A percentile compares a stretch with the other conserved stretches of the same genome.
These are phyloP conservation scores for Penicillium samsonianum DNA, from an alignment of 495 filamentous ascomycete genomes.

Conservation along the genomic window DNA sequence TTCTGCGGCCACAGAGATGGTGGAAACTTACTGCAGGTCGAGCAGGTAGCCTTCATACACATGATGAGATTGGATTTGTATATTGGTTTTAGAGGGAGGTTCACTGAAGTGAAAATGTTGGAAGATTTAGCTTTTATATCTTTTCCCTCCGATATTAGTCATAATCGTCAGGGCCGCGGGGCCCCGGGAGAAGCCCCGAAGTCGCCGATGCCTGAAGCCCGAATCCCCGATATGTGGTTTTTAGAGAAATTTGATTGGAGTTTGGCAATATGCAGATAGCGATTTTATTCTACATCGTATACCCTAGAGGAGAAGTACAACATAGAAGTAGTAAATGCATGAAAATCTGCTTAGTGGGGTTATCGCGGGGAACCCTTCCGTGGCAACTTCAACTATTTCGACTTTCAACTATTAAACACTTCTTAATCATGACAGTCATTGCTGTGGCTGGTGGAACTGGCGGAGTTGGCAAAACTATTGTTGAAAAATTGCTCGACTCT, in stretches of 20 bases:
- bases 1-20: not conserved
- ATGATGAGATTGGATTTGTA: constrained; percentile 29
- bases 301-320: not conserved
- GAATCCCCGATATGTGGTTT: constrained; percentile 27
- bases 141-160: constrained; percentile 24
- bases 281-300: not conserved
- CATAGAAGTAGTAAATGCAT: not conserved
- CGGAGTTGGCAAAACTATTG: constrained; percentile 51
- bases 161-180: constrained; percentile 5
- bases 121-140: constrained; percentile 27
- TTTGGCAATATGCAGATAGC: not conserved
- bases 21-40: constrained; percentile 47
- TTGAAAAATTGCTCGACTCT: constrained; percentile 43
- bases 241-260: not conserved
- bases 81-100: not conserved
- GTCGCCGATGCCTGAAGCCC: constrained; percentile 31
- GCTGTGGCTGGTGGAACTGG: constrained; percentile 58
- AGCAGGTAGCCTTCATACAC: constrained; percentile 53
- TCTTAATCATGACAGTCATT: constrained; percentile 38
- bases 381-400: not conserved
- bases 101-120: not conserved
- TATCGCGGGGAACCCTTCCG: constrained; percentile 5
- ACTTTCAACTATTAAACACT: not conserved
- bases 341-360: constrained; percentile 2
- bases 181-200: not conserved